Base-by-base conservation (phyloP, 768 basidiomycete genomes). In the Chalciporus pseudorubinellus region DNA sequence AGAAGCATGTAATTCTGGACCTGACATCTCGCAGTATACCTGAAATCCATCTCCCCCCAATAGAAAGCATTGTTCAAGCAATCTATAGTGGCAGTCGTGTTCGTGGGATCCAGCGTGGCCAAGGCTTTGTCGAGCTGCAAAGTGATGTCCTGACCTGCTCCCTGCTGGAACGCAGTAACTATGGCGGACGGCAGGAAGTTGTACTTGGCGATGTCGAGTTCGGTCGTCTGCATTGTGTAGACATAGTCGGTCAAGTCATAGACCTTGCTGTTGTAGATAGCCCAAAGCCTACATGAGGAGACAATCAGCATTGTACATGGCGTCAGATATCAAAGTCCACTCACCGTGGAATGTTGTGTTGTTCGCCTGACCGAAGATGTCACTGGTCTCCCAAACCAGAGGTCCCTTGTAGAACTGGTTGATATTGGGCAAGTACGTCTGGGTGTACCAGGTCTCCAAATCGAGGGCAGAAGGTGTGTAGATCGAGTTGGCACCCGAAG, bases 171-270 rank as follows among this genome's bases (percentile, higher is more conserved):
- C 5, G 85, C 62, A 29, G 70, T 58, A 7, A 79, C 75, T 43
- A 89, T 63, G 49, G 65, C 59, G 12, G 61, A 39, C 53, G 84
- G 73, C 20, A 89, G 57, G 72, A 85, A 89, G 18, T 62, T 40
- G 70, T 80, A 85, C 48, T 72, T 59, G 6, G 74, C 62, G 31
- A 71, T 64, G 19, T 72, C 72, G 44, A 69, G 71, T 39, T 70
- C 71, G 50, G 77, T 76, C 34, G 69, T 70, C n/a, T 64, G 56
- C 58, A 78, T 60, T 0, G 85, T 87, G 60, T 80, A 76, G 57
- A 87, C 72, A 63, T 89, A 89, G 66, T 87, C 82, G 11, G 81
- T 79, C 28, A 87, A 60, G 58, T 87, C 85, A 65, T 82, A 89
- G 28, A 89, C 66, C 28, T 66, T 66, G 50, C 70, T 70, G 13